Percentiles rank a stretch among this genome's conserved stretches.
Conservation (phyloP, 257 asterid species). For the Forsythia viridissima region DNA sequence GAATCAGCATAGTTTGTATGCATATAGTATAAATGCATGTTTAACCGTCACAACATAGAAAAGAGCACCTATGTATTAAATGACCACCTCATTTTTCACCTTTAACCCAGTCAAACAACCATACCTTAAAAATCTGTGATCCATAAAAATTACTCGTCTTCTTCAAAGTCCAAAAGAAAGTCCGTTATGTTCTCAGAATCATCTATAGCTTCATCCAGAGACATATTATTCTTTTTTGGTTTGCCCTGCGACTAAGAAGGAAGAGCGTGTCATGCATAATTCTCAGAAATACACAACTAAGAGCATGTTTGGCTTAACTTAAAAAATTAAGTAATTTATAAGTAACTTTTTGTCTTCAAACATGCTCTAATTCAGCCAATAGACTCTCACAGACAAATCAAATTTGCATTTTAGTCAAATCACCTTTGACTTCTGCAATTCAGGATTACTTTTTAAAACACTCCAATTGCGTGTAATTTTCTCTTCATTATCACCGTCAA, state of each 20-base stretch:
- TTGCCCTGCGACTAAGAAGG: conserved; percentile 45
- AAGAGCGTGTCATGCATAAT: neutral
- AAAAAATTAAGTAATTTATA: neutral
- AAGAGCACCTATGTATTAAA: no score
- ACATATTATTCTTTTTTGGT: conserved; percentile 55
- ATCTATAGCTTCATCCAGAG: conserved; percentile 86
- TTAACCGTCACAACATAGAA: no score
- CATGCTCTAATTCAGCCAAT: neutral
- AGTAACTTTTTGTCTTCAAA: neutral
- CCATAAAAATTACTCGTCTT: neutral
- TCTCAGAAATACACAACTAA: neutral
- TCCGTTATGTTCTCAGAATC: conserved; percentile 92
- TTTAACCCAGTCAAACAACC: neutral
- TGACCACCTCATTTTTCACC: neutral
- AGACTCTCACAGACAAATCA: neutral
- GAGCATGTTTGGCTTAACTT: neutral
- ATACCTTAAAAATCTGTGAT: neutral
- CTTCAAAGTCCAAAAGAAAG: conserved; percentile 71
- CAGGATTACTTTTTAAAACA: conserved; percentile 62
- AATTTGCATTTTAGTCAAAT: conserved; percentile 3
- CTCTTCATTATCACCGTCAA: conserved; percentile 53
- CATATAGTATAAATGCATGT: no score
- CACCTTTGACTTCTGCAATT: conserved; percentile 70
- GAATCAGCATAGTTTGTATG: no score
- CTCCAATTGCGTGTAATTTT: conserved; percentile 83